Evolutionary conservation across 2,329 filamentous ascomycete species (phyloP), one percentile per base, ranked within the genome.

Genomic region (Furcasterigmium sp.): DNA sequence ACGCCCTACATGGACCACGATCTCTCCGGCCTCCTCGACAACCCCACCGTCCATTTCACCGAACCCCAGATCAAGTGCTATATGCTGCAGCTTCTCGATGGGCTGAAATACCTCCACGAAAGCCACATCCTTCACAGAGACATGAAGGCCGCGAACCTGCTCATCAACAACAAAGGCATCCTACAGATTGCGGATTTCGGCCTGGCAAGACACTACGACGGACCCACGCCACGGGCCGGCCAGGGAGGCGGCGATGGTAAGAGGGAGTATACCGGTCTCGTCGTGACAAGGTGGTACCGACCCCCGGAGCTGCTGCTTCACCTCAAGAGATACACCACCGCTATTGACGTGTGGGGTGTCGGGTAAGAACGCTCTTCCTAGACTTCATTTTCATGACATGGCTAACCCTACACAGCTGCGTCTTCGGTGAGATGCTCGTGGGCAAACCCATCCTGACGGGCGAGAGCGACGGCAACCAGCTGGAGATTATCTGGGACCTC

Each of bases 1-100:
- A 96, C 85, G 36, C 93, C 91, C 7, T 98, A 98, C 64, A 96
- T 97, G 90, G 91, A 97, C 56, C 93, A 98, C 67, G 93, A 98
- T 66, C 77, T 98, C n/a, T 95, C 91, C 8, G 93, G 93, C 36
- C 80, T 98, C 23, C 82, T 98, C 56, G 93, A 97, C 63, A 98
- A 98, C 56, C 91, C 91, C 9, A 82, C 84, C 7, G 91, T 98
- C 30, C 78, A 80, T 32, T 91, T 98, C 57, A 87, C 85, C 39
- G 84, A 91, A 57, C 78, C 88, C 5, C 91, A 97, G 62, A 95
- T 97, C 65, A 98, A 98, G 65, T 98, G 93, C 69, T 98, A 98
- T 65, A 84, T 98, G 79, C 71, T 93, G 46, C 93, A 98, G 63
- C 76, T 98, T 23, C 78, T 98, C 40, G 85, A 95, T 58, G 93